Evolutionary conservation across 1,284 basidiomycete species (phyloP).

Genomic region (Omphalotus olearius): DNA sequence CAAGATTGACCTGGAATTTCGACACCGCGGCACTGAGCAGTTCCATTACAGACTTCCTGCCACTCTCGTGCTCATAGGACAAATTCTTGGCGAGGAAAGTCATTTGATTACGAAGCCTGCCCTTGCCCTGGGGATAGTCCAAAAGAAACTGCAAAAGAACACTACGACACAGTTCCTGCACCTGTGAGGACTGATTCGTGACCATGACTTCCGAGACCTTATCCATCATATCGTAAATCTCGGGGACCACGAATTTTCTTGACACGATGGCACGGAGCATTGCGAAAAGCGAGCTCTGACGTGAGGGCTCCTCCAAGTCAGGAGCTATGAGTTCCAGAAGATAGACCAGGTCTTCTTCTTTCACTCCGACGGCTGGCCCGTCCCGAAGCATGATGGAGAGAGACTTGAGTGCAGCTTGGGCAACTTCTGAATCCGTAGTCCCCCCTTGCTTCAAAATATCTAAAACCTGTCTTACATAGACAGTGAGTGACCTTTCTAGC

Average conservation of each 20-base stretch:
- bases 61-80: slow-evolving; percentile 88
- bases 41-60: slow-evolving; percentile 90
- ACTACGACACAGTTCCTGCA: slow-evolving; percentile 88
- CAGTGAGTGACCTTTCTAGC: slow-evolving; percentile 75
- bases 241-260: slow-evolving; percentile 90
- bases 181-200: slow-evolving; percentile 86
- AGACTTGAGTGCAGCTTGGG: slow-evolving; percentile 86
- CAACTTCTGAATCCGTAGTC: slow-evolving; percentile 86
- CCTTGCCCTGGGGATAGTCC: slow-evolving; percentile 97
- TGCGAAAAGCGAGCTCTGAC: slow-evolving; percentile 85
- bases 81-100: slow-evolving; percentile 93
- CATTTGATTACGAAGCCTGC: slow-evolving; percentile 85
- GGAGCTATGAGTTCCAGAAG: slow-evolving; percentile 84
- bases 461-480: slow-evolving; percentile 85
- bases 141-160: slow-evolving; percentile 93
- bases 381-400: slow-evolving; percentile 86
- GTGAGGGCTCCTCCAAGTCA: slow-evolving; percentile 91
- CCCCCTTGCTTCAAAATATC: slow-evolving; percentile 83
- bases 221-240: slow-evolving; percentile 98
- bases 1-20: slow-evolving; percentile 80
- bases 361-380: slow-evolving; percentile 73
- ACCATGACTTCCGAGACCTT: slow-evolving; percentile 93
- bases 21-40: slow-evolving; percentile 77
- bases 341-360: slow-evolving; percentile 87
- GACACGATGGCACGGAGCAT: slow-evolving; percentile 91